Evolutionary conservation across 140 eudicot species (phyloP).

Genomic region (Senecio squalidus): DNA sequence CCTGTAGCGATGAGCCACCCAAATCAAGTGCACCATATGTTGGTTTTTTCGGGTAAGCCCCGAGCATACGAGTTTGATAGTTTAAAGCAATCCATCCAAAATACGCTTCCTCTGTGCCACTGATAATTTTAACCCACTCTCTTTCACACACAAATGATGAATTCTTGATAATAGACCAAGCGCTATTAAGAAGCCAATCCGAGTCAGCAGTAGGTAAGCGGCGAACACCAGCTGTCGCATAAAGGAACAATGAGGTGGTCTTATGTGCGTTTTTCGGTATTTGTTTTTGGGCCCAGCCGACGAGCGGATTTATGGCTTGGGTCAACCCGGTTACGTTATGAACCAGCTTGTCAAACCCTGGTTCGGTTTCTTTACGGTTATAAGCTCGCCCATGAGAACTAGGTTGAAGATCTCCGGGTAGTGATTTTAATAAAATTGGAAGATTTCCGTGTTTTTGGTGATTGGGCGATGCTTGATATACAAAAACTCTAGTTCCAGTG

Average conservation of each 20-base stretch:
- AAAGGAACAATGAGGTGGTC: conserved; percentile 75
- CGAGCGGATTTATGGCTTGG: conserved; percentile 77
- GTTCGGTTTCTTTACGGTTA: conserved; percentile 93
- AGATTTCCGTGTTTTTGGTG: conserved; percentile 56
- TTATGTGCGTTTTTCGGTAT: conserved; percentile 73
- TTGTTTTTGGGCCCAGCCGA: conserved; percentile 83
- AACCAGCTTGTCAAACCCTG: conserved; percentile 87
- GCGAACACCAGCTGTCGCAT: conserved; percentile 98
- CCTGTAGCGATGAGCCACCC: conserved; percentile 97
- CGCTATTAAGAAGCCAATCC: conserved; percentile 70
- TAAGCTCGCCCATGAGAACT: conserved; percentile 80
- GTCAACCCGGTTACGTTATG: conserved; percentile 74
- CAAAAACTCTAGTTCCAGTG: conserved; percentile 92
- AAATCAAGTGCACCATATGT: conserved; percentile 96
- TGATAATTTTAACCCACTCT: conserved; percentile 84
- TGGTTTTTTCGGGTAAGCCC: conserved; percentile 52
- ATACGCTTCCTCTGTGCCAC: conserved; percentile 95
- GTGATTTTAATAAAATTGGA: conserved; percentile 57
- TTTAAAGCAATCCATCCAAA: conserved; percentile 98
- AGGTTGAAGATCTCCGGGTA: conserved; percentile 54
- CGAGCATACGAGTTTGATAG: conserved; percentile 68
- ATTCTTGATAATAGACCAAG: conserved; percentile 63
- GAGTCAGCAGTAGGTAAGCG: conserved; percentile 84
- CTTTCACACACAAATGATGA: conserved; percentile 75
- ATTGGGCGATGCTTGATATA: conserved; percentile 63